These are phyloP conservation scores for Pezicula radicicola DNA, from an alignment of 2,329 filamentous ascomycete genomes.

Conservation along the genomic window DNA sequence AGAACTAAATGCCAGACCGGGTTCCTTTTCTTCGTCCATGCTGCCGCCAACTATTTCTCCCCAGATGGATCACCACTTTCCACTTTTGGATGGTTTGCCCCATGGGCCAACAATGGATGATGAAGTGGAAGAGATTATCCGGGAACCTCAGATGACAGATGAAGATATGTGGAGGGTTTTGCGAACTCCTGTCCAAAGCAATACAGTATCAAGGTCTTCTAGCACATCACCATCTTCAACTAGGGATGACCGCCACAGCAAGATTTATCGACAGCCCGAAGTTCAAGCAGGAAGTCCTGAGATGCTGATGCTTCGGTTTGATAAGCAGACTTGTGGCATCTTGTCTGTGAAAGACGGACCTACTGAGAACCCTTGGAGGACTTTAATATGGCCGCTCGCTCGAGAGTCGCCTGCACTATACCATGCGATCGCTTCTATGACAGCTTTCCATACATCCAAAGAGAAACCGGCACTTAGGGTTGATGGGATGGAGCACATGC, in stretches of 20 bases:
- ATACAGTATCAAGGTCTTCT: constrained; percentile 14
- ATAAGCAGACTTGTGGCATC: constrained; percentile 66
- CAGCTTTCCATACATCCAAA: constrained; percentile 64
- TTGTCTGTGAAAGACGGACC: constrained; percentile 68
- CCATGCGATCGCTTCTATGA: constrained; percentile 66
- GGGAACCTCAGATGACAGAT: constrained; percentile 26
- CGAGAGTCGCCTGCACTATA: constrained; percentile 61
- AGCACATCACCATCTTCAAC: constrained; percentile 14
- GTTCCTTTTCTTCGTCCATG: constrained; percentile 9
- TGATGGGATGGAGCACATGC: constrained; percentile 67
- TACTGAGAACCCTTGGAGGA: constrained; percentile 70
- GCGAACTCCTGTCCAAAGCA: constrained; percentile 14
- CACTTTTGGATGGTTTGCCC: constrained; percentile 15
- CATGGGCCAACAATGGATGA: constrained; percentile 35
- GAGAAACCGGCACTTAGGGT: constrained; percentile 54
- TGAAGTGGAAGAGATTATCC: constrained; percentile 53
- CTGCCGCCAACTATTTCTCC: constrained; percentile 21
- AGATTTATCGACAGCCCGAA: constrained; percentile 42
- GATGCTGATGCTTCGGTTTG: constrained; percentile 60
- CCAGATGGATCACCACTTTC: constrained; percentile 18
- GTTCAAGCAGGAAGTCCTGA: constrained; percentile 52
- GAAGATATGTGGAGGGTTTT: constrained; percentile 22
- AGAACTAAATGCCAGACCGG: constrained; percentile 37
- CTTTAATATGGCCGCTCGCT: constrained; percentile 66
- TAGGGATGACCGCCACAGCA: constrained; percentile 19